Conservation (phyloP, 805 yeast genomes). For the Starmerella cellae region DNA sequence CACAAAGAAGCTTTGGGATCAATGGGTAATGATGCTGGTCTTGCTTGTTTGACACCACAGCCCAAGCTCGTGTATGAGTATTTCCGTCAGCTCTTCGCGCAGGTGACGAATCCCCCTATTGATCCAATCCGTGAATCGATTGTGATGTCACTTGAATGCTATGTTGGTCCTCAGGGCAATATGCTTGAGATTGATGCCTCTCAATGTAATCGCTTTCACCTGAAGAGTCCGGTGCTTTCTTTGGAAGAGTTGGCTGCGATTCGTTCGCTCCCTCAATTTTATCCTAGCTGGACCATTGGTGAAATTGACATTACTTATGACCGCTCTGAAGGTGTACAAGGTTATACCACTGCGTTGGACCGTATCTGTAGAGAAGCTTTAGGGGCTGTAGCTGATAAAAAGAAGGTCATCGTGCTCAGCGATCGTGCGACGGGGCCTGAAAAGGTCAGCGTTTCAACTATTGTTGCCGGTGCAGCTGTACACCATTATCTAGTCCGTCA, state of each 20-base stretch:
- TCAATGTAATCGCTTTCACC: constrained; percentile 78
- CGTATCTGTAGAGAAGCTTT: constrained; percentile 79
- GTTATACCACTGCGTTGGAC: constrained; percentile 74
- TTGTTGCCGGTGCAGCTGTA: constrained; percentile 91
- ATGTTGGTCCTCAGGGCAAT: constrained; percentile 97
- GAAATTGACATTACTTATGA: constrained; percentile 80
- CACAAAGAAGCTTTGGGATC: constrained; percentile 95
- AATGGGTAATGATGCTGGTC: constrained; percentile 95
- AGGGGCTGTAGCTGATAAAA: constrained; percentile 61
- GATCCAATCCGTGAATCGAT: constrained; percentile 95
- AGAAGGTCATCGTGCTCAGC: constrained; percentile 61
- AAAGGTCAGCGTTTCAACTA: constrained; percentile 69
- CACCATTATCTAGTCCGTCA: constrained; percentile 93
- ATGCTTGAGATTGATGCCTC: constrained; percentile 79
- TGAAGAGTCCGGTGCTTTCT: constrained; percentile 71
- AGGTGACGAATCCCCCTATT: constrained; percentile 96
- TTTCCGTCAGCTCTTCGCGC: constrained; percentile 92
- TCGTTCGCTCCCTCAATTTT: constrained; percentile 53
- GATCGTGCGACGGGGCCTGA: constrained; percentile 51
- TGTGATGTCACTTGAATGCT: constrained; percentile 95
- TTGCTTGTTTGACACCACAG: constrained; percentile 88
- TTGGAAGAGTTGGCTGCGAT: constrained; percentile 64
- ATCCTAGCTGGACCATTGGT: constrained; percentile 76
- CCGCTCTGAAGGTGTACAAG: constrained; percentile 69
- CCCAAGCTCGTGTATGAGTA: constrained; percentile 85